Conservation (phyloP, 441 rosid genomes). For the Gossypium davidsonii region DNA sequence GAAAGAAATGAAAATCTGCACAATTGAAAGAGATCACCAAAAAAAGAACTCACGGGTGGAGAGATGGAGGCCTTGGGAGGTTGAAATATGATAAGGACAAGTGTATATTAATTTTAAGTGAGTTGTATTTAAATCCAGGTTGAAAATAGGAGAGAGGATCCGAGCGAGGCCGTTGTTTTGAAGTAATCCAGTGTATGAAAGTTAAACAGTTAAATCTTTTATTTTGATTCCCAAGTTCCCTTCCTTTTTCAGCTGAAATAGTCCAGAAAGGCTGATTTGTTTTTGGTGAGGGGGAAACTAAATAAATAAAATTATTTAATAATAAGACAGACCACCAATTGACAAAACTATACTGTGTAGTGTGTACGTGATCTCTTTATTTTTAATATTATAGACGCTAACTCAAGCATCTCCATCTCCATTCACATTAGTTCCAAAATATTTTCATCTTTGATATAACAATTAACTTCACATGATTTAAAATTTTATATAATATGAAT, state of each 20-base stretch:
- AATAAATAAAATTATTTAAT: too few species aligned
- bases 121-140: neutral
- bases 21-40: neutral
- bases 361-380: too few species aligned
- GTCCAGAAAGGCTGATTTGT: too few species aligned
- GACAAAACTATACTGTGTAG: too few species aligned
- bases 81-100: neutral
- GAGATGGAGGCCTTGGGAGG: neutral
- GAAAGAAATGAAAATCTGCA: neutral
- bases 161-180: neutral
- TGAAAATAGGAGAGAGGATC: neutral
- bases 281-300: too few species aligned
- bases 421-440: too few species aligned
- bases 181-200: neutral
- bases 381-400: too few species aligned
- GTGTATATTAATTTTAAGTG: neutral
- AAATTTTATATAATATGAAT: too few species aligned
- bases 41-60: neutral
- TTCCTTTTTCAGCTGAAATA: neutral
- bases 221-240: neutral
- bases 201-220: neutral
- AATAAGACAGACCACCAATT: too few species aligned
- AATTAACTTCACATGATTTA: too few species aligned
- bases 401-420: too few species aligned
- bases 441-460: too few species aligned